Evolutionary conservation across 305 asterid species (phyloP), one percentile per base, ranked within the genome.

Genomic region (Solanum hybrid): DNA sequence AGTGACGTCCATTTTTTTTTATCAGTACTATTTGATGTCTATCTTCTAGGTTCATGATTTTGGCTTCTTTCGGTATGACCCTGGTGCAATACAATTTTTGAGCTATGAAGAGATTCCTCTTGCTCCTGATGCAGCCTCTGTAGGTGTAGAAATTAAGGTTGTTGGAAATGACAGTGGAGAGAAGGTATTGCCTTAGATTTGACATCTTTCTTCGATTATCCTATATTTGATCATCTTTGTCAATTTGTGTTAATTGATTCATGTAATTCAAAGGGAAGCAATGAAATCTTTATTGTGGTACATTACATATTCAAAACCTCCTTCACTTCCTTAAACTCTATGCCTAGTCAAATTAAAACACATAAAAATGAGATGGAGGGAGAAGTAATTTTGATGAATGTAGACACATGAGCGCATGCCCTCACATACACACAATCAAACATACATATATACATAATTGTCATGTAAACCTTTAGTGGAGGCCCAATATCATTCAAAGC

Each of bases 121-220:
- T 88, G 96, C 98, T 81, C 99, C 98, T 32, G 99, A 96, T 90
- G 98, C 96, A 89, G 99, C 99, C 81, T 94, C 94, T 75, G 99
- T 97, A 75, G 99, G 99, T 90, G 95, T 96, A 86, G 99, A 97
- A 91, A 96, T 97, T 89, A 95, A 98, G 95, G 99, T 97, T 89
- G 99, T 97, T 31, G 99, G 99, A 66, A 97, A 97, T 91, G 99
- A 97, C 91, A 97, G 99, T 91, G 99, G 99, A 90, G 99, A 97
- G 93, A 97, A 96, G 99, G 99, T 96, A 93, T 86, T 29, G 42
- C 69, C 86, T 81, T 81, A 34, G 69, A 81, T 31, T 17, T 60
- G 76, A 84, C 42, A 84, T 84, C 72, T 31, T 51, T 19, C 1
- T 32, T 84, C 4, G 26, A 17, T 42, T 82, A 29, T 82, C 38